Base-by-base conservation (phyloP, 768 basidiomycete genomes). In the Astraeus odoratus region DNA sequence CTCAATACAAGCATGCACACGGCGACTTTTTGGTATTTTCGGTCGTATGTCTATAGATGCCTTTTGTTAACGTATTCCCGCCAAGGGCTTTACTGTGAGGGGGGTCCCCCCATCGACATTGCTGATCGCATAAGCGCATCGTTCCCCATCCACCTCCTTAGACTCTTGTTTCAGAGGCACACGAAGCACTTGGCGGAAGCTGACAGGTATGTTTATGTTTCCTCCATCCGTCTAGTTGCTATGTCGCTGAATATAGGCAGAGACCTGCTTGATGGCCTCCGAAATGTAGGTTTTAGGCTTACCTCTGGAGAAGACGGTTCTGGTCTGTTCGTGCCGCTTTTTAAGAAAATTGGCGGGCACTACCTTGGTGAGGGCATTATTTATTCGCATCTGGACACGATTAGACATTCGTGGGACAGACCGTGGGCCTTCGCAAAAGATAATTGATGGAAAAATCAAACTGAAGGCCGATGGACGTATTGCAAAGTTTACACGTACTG, bases 361-460 rank as follows among this genome's bases (percentile, higher is more conserved):
- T 84, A 82, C 57, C 63, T 81, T 4, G 78, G 81, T 78, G 42
- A 7, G 61, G 1, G n/a, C 18, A 18, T 13, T 27, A n/a, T n/a
- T n/a, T n/a, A n/a, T n/a, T n/a, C n/a, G n/a, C n/a, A n/a, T n/a
- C n/a, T n/a, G n/a, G n/a, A n/a, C n/a, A n/a, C n/a, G n/a, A n/a
- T n/a, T n/a, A n/a, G 39, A 26, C 18, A n/a, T 8, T 33, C 5
- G 29, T 23, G 2, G n/a, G 31, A 29, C 8, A 79, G 78, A 80
- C 51, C 72, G 74, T 16, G 81, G 81, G 26, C 76, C 74, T 10
- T 75, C 74, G 48, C 73, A 81, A 58, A 63, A 77, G 50, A 76
- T 85, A 55, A 72, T 75, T 37, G 78, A 83, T 54, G 80, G 82
- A 7, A 77, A 79, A 55, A 80, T 86, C 67, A 83, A 82, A 58